Percentiles rank a stretch among this genome's conserved stretches.
Conservation (phyloP, 2,329 filamentous ascomycete genomes). For the Aspergillus tanneri region DNA sequence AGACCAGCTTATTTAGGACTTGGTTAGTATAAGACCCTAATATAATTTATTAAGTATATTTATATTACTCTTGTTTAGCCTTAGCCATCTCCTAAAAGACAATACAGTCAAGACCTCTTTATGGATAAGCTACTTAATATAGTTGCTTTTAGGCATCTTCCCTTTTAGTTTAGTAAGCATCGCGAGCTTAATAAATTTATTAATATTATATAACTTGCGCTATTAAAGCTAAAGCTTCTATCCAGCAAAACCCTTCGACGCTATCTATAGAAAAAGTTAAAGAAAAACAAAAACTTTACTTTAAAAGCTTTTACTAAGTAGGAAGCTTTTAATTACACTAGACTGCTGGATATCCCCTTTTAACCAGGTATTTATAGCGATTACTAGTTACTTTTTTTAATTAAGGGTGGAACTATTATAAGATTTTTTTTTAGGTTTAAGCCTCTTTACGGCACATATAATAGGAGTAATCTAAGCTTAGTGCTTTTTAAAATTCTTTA, state of each 20-base stretch:
- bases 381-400: neutral
- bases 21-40: too few species aligned
- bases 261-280: neutral
- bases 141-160: too few species aligned
- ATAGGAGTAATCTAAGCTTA: neutral
- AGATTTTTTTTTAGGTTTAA: neutral
- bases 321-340: neutral
- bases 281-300: neutral
- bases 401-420: neutral
- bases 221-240: neutral
- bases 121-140: too few species aligned
- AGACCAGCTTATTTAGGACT: too few species aligned
- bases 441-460: neutral
- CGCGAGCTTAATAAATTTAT: too few species aligned
- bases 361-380: neutral
- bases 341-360: neutral
- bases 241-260: neutral
- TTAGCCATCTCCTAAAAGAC: too few species aligned
- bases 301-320: neutral
- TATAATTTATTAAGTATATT: too few species aligned
- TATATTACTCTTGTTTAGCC: too few species aligned
- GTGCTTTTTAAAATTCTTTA: neutral
- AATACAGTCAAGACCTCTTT: too few species aligned
- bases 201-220: neutral
- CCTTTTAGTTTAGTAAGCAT: too few species aligned